Evolutionary conservation across 208 protist genomes (phyloP), one percentile per base, ranked within the genome.

Genomic region (Trypanosoma cruzi): DNA sequence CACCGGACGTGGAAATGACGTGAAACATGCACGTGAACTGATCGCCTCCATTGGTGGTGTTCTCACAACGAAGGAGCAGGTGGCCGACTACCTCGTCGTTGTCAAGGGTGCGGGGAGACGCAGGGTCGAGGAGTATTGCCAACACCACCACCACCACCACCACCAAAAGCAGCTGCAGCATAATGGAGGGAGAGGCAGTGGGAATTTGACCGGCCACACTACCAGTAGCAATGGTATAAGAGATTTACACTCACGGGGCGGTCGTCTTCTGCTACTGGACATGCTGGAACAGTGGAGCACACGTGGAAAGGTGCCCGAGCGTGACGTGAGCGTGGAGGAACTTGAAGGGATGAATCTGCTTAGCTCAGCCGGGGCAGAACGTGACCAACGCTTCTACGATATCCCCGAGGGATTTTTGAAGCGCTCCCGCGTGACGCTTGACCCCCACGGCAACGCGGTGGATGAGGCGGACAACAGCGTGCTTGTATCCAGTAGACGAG

Each of bases 1-100:
- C 26, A 68, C 69, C n/a, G 69, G 69, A 37, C 49, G 60, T 37
- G 69, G 69, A 10, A 65, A 68, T 57, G 69, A 75, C 16, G 60
- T 55, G 16, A 75, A 68, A 34, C 42, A 34, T 10, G 69, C 69
- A 46, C 57, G 56, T 31, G 69, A 68, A n/a, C 36, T 75, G 13
- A 68, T 75, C 59, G 29, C 37, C 28, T 61, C 56, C 46, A 68
- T 75, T 61, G 69, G 69, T 32, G 57, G 69, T 46, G 28, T 31
- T 5, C 7, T 68, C 20, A 63, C 69, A 29, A 49, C 42, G 28
- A 52, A 46, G 29, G 69, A 68, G 13, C 26, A 63, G 10, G 52
- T 61, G 10, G 69, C 69, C 8, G 56, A 75, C 14, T 67, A 64
- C 26, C 69, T 75, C 28, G 69, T 75, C 16, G 69, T 63, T 34